Evolutionary conservation across 2,329 filamentous ascomycete genomes (phyloP).

Genomic region (Scedosporium boydii): DNA sequence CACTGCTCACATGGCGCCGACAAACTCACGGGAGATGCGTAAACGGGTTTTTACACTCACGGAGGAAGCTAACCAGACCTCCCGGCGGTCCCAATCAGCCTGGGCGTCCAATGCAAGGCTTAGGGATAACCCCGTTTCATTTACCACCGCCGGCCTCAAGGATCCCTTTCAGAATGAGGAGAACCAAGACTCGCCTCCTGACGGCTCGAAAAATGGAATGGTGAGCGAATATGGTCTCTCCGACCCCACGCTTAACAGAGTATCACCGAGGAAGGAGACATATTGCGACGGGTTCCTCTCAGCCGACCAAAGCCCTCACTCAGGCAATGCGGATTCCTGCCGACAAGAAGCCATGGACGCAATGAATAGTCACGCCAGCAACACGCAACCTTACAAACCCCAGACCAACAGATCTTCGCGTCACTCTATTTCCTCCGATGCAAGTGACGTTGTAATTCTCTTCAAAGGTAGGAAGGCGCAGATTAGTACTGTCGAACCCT

Average conservation of each 20-base stretch:
- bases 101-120: constrained; percentile 31
- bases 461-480: constrained; percentile 45
- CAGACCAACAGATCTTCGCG: not conserved
- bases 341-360: too few relatives aligned
- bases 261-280: too few relatives aligned
- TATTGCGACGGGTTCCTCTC: too few relatives aligned
- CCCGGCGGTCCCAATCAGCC: constrained; percentile 23
- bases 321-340: too few relatives aligned
- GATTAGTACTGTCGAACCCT: constrained; percentile 9
- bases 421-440: constrained; percentile 1
- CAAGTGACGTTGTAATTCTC: constrained; percentile 50
- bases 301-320: too few relatives aligned
- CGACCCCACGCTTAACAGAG: too few relatives aligned
- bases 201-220: not conserved
- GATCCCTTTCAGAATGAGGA: constrained; percentile 35
- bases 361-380: not conserved
- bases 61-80: constrained; percentile 42
- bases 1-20: too few relatives aligned
- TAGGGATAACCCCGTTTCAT: constrained; percentile 38
- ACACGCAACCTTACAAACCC: not conserved
- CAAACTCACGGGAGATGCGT: not conserved
- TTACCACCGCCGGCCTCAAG: constrained; percentile 43
- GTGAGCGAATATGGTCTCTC: too few relatives aligned
- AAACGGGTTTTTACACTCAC: constrained; percentile 19
- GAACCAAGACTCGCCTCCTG: not conserved